Conservation (phyloP, 495 filamentous ascomycete species). For the Cladorrhinum samala region DNA sequence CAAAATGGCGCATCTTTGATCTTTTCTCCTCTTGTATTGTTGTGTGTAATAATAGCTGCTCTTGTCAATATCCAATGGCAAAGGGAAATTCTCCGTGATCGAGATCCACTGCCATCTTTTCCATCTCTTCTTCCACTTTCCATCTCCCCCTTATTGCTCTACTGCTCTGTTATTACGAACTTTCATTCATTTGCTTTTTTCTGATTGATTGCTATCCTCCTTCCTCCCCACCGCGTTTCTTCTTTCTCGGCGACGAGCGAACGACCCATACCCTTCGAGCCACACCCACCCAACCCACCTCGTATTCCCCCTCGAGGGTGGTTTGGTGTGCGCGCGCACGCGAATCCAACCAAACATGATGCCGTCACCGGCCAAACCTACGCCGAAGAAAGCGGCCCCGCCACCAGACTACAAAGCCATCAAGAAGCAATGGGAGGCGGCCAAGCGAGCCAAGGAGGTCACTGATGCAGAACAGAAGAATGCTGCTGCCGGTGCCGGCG, state of each 20-base stretch:
- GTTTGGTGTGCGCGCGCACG: not conserved
- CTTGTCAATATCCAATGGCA: conserved; percentile 13
- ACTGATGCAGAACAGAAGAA: conserved; percentile 19
- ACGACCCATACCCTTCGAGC: not conserved
- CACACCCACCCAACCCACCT: too few relatives aligned
- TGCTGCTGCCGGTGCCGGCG: not conserved
- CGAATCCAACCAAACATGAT: conserved; percentile 10
- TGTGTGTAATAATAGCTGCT: not conserved
- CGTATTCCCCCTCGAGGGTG: not conserved
- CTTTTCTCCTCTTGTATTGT: not conserved
- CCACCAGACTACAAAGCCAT: conserved; percentile 38
- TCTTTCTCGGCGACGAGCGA: not conserved
- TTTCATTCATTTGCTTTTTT: not conserved
- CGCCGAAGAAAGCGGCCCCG: conserved; percentile 19
- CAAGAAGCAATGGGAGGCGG: conserved; percentile 40
- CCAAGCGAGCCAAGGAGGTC: conserved; percentile 39
- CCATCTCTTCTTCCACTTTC: conserved; percentile 17
- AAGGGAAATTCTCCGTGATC: conserved; percentile 7
- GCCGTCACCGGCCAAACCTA: conserved; percentile 20
- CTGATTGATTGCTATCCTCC: not conserved
- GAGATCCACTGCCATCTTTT: conserved; percentile 1
- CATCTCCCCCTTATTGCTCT: conserved; percentile 8
- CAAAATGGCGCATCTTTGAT: conserved; percentile 22
- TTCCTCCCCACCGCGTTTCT: not conserved
- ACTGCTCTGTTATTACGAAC: conserved; percentile 7